These are phyloP conservation scores for Colletotrichum sansevieriae DNA, from an alignment of 2,329 filamentous ascomycete genomes.

Conservation along the genomic window DNA sequence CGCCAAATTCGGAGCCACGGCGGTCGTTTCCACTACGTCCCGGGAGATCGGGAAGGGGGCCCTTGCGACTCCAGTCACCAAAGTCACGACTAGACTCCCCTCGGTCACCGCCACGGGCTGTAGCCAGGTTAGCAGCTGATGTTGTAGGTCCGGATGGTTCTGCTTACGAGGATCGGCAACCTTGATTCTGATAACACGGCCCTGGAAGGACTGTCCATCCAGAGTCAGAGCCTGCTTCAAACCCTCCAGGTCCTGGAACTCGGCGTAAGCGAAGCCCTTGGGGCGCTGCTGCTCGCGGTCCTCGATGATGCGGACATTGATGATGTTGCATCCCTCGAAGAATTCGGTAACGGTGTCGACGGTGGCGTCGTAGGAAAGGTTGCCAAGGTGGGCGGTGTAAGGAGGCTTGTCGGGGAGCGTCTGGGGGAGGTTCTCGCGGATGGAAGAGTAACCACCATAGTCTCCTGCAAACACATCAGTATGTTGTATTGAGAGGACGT, in stretches of 20 bases:
- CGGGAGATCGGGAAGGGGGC: conserved; percentile 83
- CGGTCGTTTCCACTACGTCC: conserved; percentile 60
- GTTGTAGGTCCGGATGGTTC: conserved; percentile 46
- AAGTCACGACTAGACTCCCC: conserved; percentile 82
- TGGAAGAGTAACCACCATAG: conserved; percentile 40
- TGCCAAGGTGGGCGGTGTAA: conserved; percentile 95
- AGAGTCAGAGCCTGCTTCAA: conserved; percentile 90
- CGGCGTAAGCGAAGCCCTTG: conserved; percentile 98
- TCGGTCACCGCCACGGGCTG: conserved; percentile 85
- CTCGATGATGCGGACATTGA: conserved; percentile 95
- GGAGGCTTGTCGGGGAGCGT: conserved; percentile 88
- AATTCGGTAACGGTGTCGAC: conserved; percentile 86
- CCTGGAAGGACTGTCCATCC: conserved; percentile 86
- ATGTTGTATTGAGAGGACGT: conserved; percentile 6
- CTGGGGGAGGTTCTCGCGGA: conserved; percentile 68
- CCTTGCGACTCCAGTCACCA: conserved; percentile 92
- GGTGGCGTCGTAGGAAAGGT: conserved; percentile 95
- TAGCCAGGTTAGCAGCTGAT: conserved; percentile 52
- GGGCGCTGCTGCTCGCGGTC: conserved; percentile 94
- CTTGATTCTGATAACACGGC: conserved; percentile 91
- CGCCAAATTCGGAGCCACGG: conserved; percentile 64
- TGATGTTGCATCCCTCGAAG: conserved; percentile 86
- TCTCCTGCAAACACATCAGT: conserved; percentile 31
- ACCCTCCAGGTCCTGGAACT: conserved; percentile 89
- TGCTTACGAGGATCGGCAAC: conserved; percentile 95